Conservation (phyloP, 306 rosid species). For the Prinsepia uniflora region DNA sequence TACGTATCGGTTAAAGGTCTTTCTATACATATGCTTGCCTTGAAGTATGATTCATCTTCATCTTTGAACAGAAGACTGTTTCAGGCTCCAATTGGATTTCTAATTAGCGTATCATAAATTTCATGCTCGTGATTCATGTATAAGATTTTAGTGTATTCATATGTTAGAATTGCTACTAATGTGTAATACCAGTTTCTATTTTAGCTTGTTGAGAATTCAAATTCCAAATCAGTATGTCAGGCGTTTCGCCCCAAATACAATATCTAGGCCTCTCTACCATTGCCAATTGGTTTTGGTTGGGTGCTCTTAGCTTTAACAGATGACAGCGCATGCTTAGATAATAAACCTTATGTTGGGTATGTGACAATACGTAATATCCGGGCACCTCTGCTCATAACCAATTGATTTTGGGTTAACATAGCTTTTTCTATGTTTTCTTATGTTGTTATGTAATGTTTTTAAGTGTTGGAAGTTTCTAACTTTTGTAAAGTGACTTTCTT, state of each 20-base stretch:
- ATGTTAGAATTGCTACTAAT: neutral
- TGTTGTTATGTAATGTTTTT: neutral
- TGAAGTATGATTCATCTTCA: neutral
- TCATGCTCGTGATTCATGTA: neutral
- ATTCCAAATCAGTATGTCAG: neutral
- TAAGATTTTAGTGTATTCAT: neutral
- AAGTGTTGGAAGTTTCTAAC: neutral
- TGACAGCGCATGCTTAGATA: neutral
- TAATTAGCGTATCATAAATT: neutral
- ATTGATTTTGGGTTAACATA: neutral
- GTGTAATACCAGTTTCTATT: neutral
- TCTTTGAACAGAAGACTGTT: neutral
- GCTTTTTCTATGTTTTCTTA: neutral
- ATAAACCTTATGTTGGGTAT: neutral
- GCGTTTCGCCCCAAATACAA: neutral
- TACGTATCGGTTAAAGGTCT: conserved; percentile 26
- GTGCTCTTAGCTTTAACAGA: neutral
- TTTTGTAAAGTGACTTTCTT: neutral
- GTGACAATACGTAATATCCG: neutral
- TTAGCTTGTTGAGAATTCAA: neutral
- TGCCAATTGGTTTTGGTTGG: neutral
- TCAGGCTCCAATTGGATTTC: neutral
- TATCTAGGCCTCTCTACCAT: neutral
- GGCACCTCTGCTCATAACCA: neutral
- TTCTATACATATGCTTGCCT: conserved; percentile 19